phyloP scores from a whole-genome alignment of 2,329 filamentous ascomycete genomes.

The Aspergillaceae sp. region DNA sequence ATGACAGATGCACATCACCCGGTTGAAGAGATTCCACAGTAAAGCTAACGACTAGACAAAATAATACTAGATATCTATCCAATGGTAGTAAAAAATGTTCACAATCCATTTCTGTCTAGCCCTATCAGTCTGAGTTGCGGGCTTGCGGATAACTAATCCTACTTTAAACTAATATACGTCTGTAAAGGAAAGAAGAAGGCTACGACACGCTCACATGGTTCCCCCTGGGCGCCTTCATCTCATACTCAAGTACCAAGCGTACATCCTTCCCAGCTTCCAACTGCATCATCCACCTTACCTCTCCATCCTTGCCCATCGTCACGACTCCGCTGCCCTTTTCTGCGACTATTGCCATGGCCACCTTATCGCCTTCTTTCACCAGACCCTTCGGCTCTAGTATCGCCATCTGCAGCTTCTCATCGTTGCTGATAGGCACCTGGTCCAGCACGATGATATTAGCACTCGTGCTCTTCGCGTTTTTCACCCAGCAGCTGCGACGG shows the following conservation, averaged over 20 bases:
- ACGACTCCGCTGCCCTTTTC: constrained; percentile 50
- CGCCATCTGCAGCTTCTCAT: constrained; percentile 21
- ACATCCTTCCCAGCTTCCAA: constrained; percentile 51
- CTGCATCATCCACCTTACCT: constrained; percentile 51
- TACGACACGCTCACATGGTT: constrained; percentile 5
- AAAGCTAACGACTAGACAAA: too few relatives aligned
- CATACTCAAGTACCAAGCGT: constrained; percentile 54
- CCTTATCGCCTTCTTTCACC: constrained; percentile 17
- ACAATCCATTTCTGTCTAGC: too few relatives aligned
- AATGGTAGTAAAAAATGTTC: too few relatives aligned
- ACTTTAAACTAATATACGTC: too few relatives aligned
- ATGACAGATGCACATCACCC: too few relatives aligned
- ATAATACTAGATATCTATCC: too few relatives aligned
- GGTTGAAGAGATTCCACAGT: too few relatives aligned
- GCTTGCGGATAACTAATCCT: too few relatives aligned
- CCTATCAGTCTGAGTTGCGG: too few relatives aligned
- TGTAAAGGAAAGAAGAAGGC: too few relatives aligned
- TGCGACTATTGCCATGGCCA: constrained; percentile 17
- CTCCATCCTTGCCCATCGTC: constrained; percentile 48
- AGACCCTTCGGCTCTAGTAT: constrained; percentile 21
- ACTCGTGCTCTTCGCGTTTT: constrained; percentile 21
- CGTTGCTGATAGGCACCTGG: constrained; percentile 26
- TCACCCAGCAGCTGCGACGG: constrained; percentile 21
- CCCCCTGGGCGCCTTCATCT: constrained; percentile 45
- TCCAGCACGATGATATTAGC: constrained; percentile 23